Evolutionary conservation across 2,329 filamentous ascomycete genomes (phyloP), one percentile per base, ranked within the genome.

Genomic region (Oidium heveae): DNA sequence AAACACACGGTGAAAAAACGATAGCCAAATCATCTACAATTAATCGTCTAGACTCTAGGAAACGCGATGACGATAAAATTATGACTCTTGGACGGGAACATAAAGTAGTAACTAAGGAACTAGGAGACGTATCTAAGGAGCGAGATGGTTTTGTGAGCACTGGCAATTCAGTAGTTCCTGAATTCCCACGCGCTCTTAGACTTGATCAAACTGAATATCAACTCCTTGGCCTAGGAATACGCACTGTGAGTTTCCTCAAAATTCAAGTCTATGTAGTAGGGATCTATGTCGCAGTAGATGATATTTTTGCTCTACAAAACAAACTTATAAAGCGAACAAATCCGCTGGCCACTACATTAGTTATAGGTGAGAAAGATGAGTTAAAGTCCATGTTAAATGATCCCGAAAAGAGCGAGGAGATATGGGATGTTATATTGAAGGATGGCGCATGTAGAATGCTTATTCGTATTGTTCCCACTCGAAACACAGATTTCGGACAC

Each of bases 211-310:
- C 67, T 62, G 83, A 94, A 62, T 96, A 95, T 66, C 88, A 86
- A 22, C 74, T 96, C 0, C 75, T 96, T 7, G 91, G 91, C 0
- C 70, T 95, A 5, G 91, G 91, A 18, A 81, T 93, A 58, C 78
- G 91, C 55, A 87, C 83, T 0, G 91, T 98, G 34, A 93, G 84
- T 24, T 94, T 96, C 67, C 70, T 96, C 47, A 72, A 77, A 52
- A 86, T 98, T 47, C 82, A 94, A 66, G 91, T 98, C 54, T 98
- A 98, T 69, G 84, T 96, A 18, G 84, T 94, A 0, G 91, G 89
- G 16, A 78, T 93, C 62, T 98, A 98, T 69, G 75, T 96, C 28
- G 85, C 87, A 28, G 89, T 82, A 0, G 72, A 80, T 39, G 87
- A 94, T 63, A 79, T 98, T 56, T 79, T 81, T 4, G 73, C 75